Evolutionary conservation across 495 filamentous ascomycete genomes (phyloP), one percentile per base, ranked within the genome.

Genomic region (Poronia punctata): DNA sequence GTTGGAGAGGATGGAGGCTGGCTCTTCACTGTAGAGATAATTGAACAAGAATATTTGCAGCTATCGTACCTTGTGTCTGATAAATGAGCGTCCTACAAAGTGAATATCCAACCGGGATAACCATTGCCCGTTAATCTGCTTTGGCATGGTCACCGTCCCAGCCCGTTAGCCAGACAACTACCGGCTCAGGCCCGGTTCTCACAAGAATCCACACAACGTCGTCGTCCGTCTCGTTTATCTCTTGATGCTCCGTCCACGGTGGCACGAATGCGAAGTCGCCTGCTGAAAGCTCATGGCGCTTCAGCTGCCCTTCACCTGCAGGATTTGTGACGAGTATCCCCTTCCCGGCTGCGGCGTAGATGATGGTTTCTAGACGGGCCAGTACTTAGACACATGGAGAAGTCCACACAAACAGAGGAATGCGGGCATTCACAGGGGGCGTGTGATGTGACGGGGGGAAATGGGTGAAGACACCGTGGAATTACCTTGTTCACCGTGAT

Each of bases 221-320:
- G 18, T 75, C 71, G 8, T 59, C 49, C 0, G 67, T 65, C 17
- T 83, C 75, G 53, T 84, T 83, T n/a, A 80, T 57, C 50, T 72
- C 71, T 50, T 83, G 80, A 55, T 84, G 78, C 51, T 83, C 78
- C 0, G 72, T 74, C 62, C 67, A 81, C 0, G 79, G 68, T 0
- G 79, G 80, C 18, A 85, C 70, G 32, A 80, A 64, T 2, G 78
- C 79, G 50, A 80, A 82, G 50, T 83, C 80, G 0, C 80, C 80
- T 2, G 71, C 65, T 0, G 53, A 60, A 3, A 85, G 64, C 7
- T 67, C 61, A 39, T 78, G 67, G 16, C 72, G 68, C 40, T 67
- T 72, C 1, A 64, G 58, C 22, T 65, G 56, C 20, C 60, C 62
- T 35, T 66, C 60, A 35, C 61, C 60, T 19, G 60, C 60, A 11